These are phyloP conservation scores for Rhizomucor pusillus DNA, from an alignment of 371 early-diverging fungal species.

Conservation along the genomic window DNA sequence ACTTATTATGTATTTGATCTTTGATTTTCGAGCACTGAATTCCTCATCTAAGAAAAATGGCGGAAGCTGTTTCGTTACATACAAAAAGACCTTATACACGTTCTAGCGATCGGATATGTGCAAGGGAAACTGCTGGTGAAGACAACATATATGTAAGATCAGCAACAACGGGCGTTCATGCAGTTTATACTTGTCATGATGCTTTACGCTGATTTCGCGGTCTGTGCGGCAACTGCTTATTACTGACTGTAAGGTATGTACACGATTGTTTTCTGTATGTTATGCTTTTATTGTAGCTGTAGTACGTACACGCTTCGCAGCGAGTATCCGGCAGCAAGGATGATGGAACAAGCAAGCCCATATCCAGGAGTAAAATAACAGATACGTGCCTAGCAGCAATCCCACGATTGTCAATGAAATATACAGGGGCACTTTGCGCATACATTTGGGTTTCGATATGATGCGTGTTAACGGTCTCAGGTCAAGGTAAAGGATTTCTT, in stretches of 20 bases:
- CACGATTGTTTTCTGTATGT: too few species aligned
- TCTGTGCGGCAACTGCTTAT: too few species aligned
- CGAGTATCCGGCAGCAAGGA: slow-evolving; percentile 19
- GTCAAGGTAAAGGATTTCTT: slow-evolving; percentile 23
- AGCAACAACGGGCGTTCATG: neutral
- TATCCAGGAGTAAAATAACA: slow-evolving; percentile 44
- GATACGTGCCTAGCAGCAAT: slow-evolving; percentile 28
- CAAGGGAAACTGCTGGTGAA: neutral
- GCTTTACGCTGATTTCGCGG: too few species aligned
- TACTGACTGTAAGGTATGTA: too few species aligned
- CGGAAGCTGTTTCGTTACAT: too few species aligned
- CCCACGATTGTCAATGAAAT: slow-evolving; percentile 21
- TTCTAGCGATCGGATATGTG: too few species aligned
- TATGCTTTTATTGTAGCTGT: too few species aligned
- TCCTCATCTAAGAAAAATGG: too few species aligned
- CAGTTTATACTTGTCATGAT: slow-evolving; percentile 5
- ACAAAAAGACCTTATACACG: too few species aligned
- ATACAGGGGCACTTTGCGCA: slow-evolving; percentile 6
- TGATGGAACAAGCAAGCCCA: slow-evolving; percentile 38
- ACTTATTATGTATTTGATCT: too few species aligned
- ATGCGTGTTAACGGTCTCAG: slow-evolving; percentile 10
- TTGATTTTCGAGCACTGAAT: too few species aligned
- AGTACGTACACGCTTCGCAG: too few species aligned
- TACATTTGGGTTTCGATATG: slow-evolving; percentile 8
- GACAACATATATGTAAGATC: neutral